Percentiles rank a stretch among this genome's conserved stretches.
Conservation (phyloP, 1,139 yeast genomes). For the Yamadazyma songkhlaensis region DNA sequence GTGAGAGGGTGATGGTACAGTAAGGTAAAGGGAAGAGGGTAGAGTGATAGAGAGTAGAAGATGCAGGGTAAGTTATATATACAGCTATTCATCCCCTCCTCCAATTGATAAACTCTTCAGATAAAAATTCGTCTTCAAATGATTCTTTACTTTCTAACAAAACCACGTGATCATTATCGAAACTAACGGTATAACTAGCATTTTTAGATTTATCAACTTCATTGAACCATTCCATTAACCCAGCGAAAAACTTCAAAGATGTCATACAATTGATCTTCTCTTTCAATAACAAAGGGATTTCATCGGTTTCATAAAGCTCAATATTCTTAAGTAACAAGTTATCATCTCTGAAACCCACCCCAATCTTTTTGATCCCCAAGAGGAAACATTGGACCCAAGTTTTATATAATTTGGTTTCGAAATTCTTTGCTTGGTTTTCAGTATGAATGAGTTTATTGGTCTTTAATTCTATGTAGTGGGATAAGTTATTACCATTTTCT, state of each 20-base stretch:
- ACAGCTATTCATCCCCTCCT: slow-evolving; percentile 2
- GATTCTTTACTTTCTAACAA: slow-evolving; percentile 9
- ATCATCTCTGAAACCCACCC: slow-evolving; percentile 86
- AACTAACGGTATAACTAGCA: slow-evolving; percentile 10
- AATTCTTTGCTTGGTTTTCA: slow-evolving; percentile 51
- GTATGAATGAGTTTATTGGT: slow-evolving; percentile 58
- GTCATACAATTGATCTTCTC: slow-evolving; percentile 69
- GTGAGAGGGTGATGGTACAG: neutral
- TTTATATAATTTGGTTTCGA: slow-evolving; percentile 70
- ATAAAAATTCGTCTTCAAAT: slow-evolving; percentile 13
- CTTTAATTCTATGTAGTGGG: slow-evolving; percentile 84
- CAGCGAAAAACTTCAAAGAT: slow-evolving; percentile 83
- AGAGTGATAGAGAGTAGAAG: no score
- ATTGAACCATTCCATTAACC: slow-evolving; percentile 74
- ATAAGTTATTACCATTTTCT: slow-evolving; percentile 42
- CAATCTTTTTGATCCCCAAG: slow-evolving; percentile 72
- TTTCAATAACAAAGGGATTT: slow-evolving; percentile 63
- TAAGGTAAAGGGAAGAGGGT: neutral
- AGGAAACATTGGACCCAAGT: slow-evolving; percentile 96
- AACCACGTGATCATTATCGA: slow-evolving; percentile 10
- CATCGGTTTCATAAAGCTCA: slow-evolving; percentile 76
- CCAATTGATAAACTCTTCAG: slow-evolving; percentile 14
- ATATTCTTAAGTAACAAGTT: slow-evolving; percentile 57
- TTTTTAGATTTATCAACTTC: slow-evolving; percentile 42
- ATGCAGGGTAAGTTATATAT: no score